phyloP scores from a whole-genome alignment of 805 yeast genomes.

The Sugiyamaella qingdaonensis region DNA sequence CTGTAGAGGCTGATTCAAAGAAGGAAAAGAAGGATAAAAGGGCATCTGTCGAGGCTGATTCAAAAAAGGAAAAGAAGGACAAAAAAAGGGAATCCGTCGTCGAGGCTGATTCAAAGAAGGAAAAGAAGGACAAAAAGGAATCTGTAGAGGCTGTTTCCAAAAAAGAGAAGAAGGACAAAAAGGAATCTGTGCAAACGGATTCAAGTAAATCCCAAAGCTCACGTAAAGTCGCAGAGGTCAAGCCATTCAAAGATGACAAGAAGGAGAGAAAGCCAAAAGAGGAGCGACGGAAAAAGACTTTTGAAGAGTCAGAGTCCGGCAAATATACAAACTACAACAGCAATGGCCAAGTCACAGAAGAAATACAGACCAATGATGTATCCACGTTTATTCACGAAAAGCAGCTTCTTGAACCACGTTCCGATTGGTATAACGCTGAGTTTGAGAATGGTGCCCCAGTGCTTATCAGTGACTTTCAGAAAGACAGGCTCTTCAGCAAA shows the following conservation, averaged over 20 bases:
- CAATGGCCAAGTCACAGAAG: neutral
- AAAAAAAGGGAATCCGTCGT: constrained; percentile 21
- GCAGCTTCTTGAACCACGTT: constrained; percentile 54
- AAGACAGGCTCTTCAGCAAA: constrained; percentile 57
- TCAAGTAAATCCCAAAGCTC: too few species aligned
- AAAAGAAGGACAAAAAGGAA: constrained; percentile 26
- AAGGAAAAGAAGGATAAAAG: constrained; percentile 26
- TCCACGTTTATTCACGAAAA: constrained; percentile 5
- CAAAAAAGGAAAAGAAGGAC: constrained; percentile 19
- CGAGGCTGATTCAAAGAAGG: constrained; percentile 22
- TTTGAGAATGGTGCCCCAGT: constrained; percentile 29
- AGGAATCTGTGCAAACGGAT: neutral
- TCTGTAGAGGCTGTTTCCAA: neutral
- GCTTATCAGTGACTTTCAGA: constrained; percentile 39
- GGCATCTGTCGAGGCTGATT: constrained; percentile 7
- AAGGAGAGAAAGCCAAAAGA: neutral
- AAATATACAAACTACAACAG: neutral
- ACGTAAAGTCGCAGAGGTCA: neutral
- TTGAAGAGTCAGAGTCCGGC: constrained; percentile 15
- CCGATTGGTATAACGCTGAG: constrained; percentile 74
- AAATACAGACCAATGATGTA: constrained; percentile 6
- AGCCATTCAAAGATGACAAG: neutral
- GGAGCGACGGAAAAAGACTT: constrained; percentile 20
- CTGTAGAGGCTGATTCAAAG: constrained; percentile 22
- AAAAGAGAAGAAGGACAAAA: neutral